phyloP scores from a whole-genome alignment of 129 eudicot species.

The Daucus carota region DH1_v3.0 NC_030386.2:7191501-7192000 shows the following conservation, averaged over 20 bases:
- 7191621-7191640: background rate
- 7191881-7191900: background rate
- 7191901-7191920: background rate
- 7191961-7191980: background rate
- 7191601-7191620: background rate
- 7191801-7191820: background rate
- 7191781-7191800: background rate
- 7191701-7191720: background rate
- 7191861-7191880: background rate
- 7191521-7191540: background rate
- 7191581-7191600: background rate
- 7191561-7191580: background rate
- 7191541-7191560: background rate
- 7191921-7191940: too few species aligned
- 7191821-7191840: background rate
- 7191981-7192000: background rate
- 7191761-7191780: background rate
- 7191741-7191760: background rate
- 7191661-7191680: background rate
- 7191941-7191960: background rate
- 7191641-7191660: background rate
- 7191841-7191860: background rate
- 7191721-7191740: background rate
- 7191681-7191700: background rate
- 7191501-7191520: background rate